Conservation (phyloP, 2,329 filamentous ascomycete species). For the Plectosphaerella sp. region DNA sequence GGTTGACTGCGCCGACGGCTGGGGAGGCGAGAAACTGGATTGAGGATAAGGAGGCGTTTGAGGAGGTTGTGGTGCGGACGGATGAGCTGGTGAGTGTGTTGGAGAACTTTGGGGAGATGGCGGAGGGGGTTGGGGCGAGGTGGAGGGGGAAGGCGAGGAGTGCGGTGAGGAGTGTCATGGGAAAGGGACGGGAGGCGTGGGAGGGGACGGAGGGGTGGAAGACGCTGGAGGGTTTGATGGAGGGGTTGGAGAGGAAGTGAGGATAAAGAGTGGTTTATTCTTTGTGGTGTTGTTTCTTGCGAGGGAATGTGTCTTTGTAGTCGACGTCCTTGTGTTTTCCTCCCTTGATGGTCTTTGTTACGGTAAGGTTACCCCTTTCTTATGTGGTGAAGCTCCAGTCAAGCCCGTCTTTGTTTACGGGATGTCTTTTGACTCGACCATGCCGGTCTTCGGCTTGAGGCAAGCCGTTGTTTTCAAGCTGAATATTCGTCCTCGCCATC, state of each 20-base stretch:
- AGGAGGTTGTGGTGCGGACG: constrained; percentile 70
- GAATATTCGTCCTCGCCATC: too few relatives aligned
- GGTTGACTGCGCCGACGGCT: neutral
- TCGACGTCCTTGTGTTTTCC: too few relatives aligned
- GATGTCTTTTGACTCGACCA: too few relatives aligned
- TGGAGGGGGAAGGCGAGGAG: constrained; percentile 90
- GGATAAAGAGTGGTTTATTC: too few relatives aligned
- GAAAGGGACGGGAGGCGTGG: constrained; percentile 77
- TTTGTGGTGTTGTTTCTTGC: too few relatives aligned
- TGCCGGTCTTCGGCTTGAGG: too few relatives aligned
- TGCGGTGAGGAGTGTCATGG: constrained; percentile 78
- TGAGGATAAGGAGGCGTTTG: constrained; percentile 62
- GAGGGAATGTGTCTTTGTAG: too few relatives aligned
- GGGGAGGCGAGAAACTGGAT: constrained; percentile 37
- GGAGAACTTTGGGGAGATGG: constrained; percentile 67
- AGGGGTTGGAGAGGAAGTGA: constrained; percentile 40
- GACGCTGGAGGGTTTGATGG: constrained; percentile 51
- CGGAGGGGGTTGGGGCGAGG: constrained; percentile 65
- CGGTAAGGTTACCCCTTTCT: too few relatives aligned
- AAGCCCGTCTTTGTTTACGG: too few relatives aligned
- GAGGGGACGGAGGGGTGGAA: constrained; percentile 70
- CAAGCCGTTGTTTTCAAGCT: too few relatives aligned
- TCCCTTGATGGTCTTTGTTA: too few relatives aligned
- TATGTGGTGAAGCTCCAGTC: too few relatives aligned
- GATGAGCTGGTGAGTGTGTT: constrained; percentile 78